A percentile compares a stretch with the other conserved stretches of the same genome.
Conservation (phyloP, 495 filamentous ascomycete genomes). For the Amphirosellinia nigrospora region DNA sequence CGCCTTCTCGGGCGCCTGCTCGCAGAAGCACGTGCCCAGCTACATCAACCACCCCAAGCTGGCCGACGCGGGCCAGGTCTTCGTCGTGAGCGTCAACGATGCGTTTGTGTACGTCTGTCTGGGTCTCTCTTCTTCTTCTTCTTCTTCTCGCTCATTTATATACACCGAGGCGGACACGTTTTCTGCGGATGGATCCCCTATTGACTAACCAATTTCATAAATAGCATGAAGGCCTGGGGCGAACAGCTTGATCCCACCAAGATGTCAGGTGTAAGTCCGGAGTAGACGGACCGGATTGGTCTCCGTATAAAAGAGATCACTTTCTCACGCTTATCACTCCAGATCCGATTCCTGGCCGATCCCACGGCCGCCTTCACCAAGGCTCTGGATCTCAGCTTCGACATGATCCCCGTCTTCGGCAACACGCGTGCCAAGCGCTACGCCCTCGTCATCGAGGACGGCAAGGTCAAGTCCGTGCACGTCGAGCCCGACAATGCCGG, state of each 20-base stretch:
- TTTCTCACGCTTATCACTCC: background rate
- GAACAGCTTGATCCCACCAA: slow-evolving; percentile 71
- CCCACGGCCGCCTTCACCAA: slow-evolving; percentile 83
- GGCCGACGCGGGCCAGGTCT: slow-evolving; percentile 77
- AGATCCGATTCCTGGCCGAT: slow-evolving; percentile 90
- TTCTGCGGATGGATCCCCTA: background rate
- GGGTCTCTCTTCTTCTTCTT: too few relatives aligned
- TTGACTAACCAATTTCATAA: slow-evolving; percentile 19
- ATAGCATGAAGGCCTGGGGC: slow-evolving; percentile 87
- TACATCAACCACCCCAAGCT: slow-evolving; percentile 78
- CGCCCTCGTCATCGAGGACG: slow-evolving; percentile 76
- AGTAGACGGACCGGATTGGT: background rate
- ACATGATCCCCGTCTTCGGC: slow-evolving; percentile 83
- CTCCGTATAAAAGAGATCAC: background rate
- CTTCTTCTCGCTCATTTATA: too few relatives aligned
- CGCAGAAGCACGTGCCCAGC: slow-evolving; percentile 76
- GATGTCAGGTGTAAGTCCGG: slow-evolving; percentile 71
- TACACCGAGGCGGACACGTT: too few relatives aligned
- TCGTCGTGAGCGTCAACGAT: slow-evolving; percentile 93
- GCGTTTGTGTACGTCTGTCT: slow-evolving; percentile 79
- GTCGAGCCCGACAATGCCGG: slow-evolving; percentile 96
- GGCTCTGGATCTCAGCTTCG: slow-evolving; percentile 83
- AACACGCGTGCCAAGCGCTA: slow-evolving; percentile 88
- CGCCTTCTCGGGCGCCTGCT: slow-evolving; percentile 85
- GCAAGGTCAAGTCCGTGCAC: slow-evolving; percentile 75